Base-by-base conservation (phyloP, 352 stramenopile species). In the Pythium coloratum region DNA sequence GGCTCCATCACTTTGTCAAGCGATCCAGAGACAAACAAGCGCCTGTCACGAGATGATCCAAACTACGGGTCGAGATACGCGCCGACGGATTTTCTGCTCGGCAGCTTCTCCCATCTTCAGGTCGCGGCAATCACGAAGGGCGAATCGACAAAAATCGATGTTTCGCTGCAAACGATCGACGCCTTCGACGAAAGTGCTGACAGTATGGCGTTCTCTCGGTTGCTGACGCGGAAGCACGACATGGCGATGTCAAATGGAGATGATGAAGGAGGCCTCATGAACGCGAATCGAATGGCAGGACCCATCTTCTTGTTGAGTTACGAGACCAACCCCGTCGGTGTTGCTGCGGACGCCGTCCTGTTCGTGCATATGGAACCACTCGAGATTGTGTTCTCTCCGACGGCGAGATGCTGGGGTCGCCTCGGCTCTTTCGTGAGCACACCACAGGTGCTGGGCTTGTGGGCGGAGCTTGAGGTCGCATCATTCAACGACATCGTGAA, bases 401-500 rank as follows among this genome's bases (percentile, higher is more conserved):
- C 89, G 34, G 87, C 89, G 55, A 71, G 77, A 38, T 96, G 89
- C 46, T 96, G 89, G 89, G 84, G 80, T 6, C 80, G 87, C 14
- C 67, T 95, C 50, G 73, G 79, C 13, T 81, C 77, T 7, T 96
- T 94, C 61, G 59, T 91, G 65, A 87, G 90, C 62, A 94, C 87
- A 34, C 88, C 89, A 24, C 79, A 90, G 64, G 80, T 76, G 20
- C 70, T 95, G 50, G 89, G 87, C 6, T 61, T 95, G 20, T 96
- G 89, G 89, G 86, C 86, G 16, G 89, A 96, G 71, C 73, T 96
- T 50, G 87, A 96, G 71, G 87, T 96, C 18, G 86, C 88, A 2
- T 94, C 87, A 54, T 90, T 96, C 56, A 96, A 96, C 66, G 85
- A 95, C 32, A 94, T 96, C 55, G 87, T 95, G n/a, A 96, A 95